Percentiles rank a stretch among this genome's conserved stretches.
phyloP scores from a whole-genome alignment of 2,329 filamentous ascomycete species.

The Fusarium nurragi region DNA sequence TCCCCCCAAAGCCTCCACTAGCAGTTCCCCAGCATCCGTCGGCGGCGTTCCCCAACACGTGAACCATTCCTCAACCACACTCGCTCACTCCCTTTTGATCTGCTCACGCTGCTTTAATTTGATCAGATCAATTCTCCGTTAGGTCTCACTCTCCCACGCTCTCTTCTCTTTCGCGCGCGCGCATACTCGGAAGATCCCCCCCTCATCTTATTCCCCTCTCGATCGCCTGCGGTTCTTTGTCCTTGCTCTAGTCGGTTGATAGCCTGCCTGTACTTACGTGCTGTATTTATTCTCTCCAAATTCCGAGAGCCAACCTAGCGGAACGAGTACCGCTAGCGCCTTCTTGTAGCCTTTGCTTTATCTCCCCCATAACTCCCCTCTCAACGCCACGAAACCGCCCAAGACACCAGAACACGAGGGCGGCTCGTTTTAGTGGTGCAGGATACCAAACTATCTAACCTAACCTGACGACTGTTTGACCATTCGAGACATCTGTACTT shows the following conservation, averaged over 20 bases:
- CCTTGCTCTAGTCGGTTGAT: constrained; percentile 10
- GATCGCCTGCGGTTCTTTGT: neutral
- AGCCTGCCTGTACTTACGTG: constrained; percentile 5
- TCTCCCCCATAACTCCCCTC: constrained; percentile 33
- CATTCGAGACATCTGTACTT: constrained; percentile 32
- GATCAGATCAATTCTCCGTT: constrained; percentile 8
- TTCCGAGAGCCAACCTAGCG: constrained; percentile 1
- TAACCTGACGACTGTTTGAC: constrained; percentile 2
- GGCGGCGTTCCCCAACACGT: constrained; percentile 45
- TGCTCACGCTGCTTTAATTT: neutral
- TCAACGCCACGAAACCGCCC: constrained; percentile 44
- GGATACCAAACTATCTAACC: constrained; percentile 15
- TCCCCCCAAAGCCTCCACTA: constrained; percentile 4
- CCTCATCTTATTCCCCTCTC: constrained; percentile 7
- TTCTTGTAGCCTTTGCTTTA: neutral
- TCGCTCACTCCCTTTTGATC: constrained; percentile 27
- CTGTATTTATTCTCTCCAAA: neutral
- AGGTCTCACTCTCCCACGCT: neutral
- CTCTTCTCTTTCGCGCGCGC: constrained; percentile 25
- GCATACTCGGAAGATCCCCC: constrained; percentile 1
- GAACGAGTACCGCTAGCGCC: constrained; percentile 9
- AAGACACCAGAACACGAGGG: constrained; percentile 11
- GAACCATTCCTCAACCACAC: constrained; percentile 44
- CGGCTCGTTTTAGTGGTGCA: constrained; percentile 17
- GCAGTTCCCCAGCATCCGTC: constrained; percentile 32